Conservation (phyloP, 2,329 filamentous ascomycete genomes). For the Hirsutella thompsonii region DNA sequence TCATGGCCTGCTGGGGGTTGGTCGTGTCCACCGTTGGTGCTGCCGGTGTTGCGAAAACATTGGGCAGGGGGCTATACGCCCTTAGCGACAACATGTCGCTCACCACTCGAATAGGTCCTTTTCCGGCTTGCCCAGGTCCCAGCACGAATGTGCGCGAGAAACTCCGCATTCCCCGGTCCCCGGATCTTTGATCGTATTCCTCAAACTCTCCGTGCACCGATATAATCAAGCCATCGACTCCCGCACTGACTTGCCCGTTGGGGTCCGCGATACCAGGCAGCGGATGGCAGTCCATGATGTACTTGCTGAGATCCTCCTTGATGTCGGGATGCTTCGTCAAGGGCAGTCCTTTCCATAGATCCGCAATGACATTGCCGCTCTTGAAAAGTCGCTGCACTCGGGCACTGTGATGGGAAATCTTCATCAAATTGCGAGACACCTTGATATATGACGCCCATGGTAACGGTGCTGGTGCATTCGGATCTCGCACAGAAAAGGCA, state of each 20-base stretch:
- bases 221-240: slow-evolving; percentile 67
- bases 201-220: slow-evolving; percentile 77
- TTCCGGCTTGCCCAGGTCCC: slow-evolving; percentile 56
- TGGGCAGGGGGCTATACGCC: slow-evolving; percentile 43
- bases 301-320: slow-evolving; percentile 52
- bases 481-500: slow-evolving; percentile 38
- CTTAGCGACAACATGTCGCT: slow-evolving; percentile 68
- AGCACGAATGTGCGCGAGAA: slow-evolving; percentile 75
- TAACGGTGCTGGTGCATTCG: slow-evolving; percentile 26
- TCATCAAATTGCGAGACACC: slow-evolving; percentile 64
- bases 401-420: slow-evolving; percentile 46
- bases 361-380: slow-evolving; percentile 51
- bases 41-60: slow-evolving; percentile 21
- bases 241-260: slow-evolving; percentile 44
- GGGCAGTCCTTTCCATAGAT: slow-evolving; percentile 59
- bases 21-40: slow-evolving; percentile 11
- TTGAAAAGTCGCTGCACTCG: slow-evolving; percentile 53
- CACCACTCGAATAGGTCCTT: slow-evolving; percentile 57
- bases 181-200: slow-evolving; percentile 48
- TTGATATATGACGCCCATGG: slow-evolving; percentile 67
- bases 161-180: slow-evolving; percentile 52
- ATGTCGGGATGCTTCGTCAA: slow-evolving; percentile 64
- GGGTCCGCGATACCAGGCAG: slow-evolving; percentile 61
- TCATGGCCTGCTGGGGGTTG: slow-evolving; percentile 51
- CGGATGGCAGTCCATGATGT: slow-evolving; percentile 71